Conservation (phyloP, 768 basidiomycete species). For the Russula sp. region DNA sequence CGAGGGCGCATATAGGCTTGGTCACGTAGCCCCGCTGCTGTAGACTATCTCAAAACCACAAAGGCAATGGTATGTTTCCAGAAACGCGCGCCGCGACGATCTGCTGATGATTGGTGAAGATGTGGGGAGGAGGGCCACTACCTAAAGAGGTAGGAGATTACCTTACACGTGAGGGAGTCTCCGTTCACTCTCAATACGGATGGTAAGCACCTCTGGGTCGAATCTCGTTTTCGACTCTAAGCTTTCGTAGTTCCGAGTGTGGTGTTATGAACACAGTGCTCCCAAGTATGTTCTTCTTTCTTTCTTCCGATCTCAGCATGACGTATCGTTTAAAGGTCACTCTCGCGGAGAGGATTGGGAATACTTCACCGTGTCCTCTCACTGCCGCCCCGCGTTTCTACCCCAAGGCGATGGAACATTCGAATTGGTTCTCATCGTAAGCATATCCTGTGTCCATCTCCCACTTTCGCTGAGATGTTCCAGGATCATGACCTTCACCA, state of each 20-base stretch:
- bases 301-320: not conserved
- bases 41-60: slow-evolving; percentile 25
- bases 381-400: slow-evolving; percentile 22
- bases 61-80: slow-evolving; percentile 25
- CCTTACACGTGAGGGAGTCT: slow-evolving; percentile 25
- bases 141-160: slow-evolving; percentile 26
- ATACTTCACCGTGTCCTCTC: slow-evolving; percentile 23
- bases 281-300: slow-evolving; percentile 18
- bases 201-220: slow-evolving; percentile 14
- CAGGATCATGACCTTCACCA: slow-evolving; percentile 25
- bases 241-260: slow-evolving; percentile 22
- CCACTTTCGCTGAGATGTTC: not conserved
- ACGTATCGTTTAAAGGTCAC: not conserved
- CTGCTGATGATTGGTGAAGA: slow-evolving; percentile 19
- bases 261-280: slow-evolving; percentile 25
- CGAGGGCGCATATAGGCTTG: slow-evolving; percentile 22
- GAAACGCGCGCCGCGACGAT: not conserved
- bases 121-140: slow-evolving; percentile 31
- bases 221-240: not conserved
- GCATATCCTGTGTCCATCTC: not conserved
- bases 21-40: slow-evolving; percentile 22
- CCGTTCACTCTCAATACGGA: slow-evolving; percentile 25
- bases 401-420: slow-evolving; percentile 25
- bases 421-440: slow-evolving; percentile 25
- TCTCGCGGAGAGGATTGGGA: slow-evolving; percentile 27